Base-by-base conservation (phyloP, 306 rosid species). In the Sicyos baderoa region DNA sequence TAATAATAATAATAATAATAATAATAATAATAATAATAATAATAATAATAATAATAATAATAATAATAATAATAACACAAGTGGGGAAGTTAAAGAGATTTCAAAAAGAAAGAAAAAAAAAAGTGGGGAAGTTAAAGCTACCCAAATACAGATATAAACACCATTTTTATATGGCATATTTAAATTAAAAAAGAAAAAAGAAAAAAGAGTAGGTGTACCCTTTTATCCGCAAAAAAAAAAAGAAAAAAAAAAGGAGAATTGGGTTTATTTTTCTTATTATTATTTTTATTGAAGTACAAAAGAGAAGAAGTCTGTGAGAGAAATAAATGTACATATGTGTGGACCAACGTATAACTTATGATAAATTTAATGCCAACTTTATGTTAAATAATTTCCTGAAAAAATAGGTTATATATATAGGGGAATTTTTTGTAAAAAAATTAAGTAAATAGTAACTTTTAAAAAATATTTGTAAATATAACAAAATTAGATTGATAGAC, bases 291-390 rank as follows among this genome's bases (percentile, higher is more conserved):
- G 2, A 1, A 57, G 61, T 21, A 23, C 35, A 55, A 55, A 55
- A 55, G 62, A 23, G 17, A 25, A 57, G 63, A 57, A 57, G 63
- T 37, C 2, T 58, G 44, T 4, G 51, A 40, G 52, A 11, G 51
- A 63, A 63, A 40, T 37, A 40, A 63, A 40, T 63, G 48, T 40
- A 10, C 12, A 17, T 17, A 42, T 40, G n/a, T n/a, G 68, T 42
- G 69, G 69, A 42, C 69, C 69, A 63, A 12, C 69, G n/a, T 19
- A 62, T 18, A 62, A 8, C 23, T 42, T 35, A 37, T 37, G 27
- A 63, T 18, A 17, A 40, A 65, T 42, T 42, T 21, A 64, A 64
- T 42, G 53, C 70, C 6, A 19, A 64, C 12, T 64, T 64, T 64
- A 64, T 21, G 27, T 62, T 10, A 32, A 0, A 35, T 35, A 35